A percentile compares a stretch with the other conserved stretches of the same genome.
Evolutionary conservation across 176 grass and related monocot genomes (phyloP).

Genomic region (Cenchrus americanus): DNA sequence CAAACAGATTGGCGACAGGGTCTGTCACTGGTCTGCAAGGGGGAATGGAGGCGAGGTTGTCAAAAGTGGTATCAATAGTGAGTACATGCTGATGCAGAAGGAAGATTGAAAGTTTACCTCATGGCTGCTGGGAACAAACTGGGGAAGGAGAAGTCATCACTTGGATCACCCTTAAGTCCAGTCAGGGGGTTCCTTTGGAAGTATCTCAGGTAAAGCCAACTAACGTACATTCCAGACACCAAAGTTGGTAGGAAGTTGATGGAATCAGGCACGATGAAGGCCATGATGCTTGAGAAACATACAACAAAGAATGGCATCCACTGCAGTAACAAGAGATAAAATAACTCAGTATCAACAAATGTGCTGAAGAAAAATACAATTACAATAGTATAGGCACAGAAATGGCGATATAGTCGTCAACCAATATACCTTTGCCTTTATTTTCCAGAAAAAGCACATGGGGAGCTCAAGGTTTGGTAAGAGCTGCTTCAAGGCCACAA

Average conservation of each 20-base stretch:
- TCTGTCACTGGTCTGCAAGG: slow-evolving; percentile 81
- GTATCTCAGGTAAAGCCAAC: slow-evolving; percentile 97
- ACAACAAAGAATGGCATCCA: slow-evolving; percentile 96
- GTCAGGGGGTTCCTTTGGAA: slow-evolving; percentile 93
- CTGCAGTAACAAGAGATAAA: slow-evolving; percentile 37
- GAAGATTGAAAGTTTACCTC: slow-evolving; percentile 49
- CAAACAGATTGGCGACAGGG: slow-evolving; percentile 78
- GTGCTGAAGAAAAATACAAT: not conserved
- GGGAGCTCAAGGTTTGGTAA: slow-evolving; percentile 94
- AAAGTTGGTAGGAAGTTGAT: slow-evolving; percentile 93
- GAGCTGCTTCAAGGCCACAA: slow-evolving; percentile 91
- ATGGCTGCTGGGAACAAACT: slow-evolving; percentile 95
- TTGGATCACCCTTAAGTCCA: slow-evolving; percentile 91
- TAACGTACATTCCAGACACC: slow-evolving; percentile 88
- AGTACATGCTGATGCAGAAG: not conserved
- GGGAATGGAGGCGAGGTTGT: slow-evolving; percentile 22
- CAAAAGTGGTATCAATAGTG: slow-evolving; percentile 6
- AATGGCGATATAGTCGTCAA: not conserved
- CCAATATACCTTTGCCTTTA: slow-evolving; percentile 86
- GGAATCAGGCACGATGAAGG: slow-evolving; percentile 85
- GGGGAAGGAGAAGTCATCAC: slow-evolving; percentile 95
- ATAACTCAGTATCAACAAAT: slow-evolving; percentile 1
- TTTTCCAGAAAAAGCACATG: slow-evolving; percentile 96
- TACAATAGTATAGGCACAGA: not conserved
- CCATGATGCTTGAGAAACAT: slow-evolving; percentile 82